Percentiles rank a stretch among this genome's conserved stretches.
These are phyloP conservation scores for Cucurbita moschata DNA, from an alignment of 306 rosid genomes.

Conservation along the genomic window DNA sequence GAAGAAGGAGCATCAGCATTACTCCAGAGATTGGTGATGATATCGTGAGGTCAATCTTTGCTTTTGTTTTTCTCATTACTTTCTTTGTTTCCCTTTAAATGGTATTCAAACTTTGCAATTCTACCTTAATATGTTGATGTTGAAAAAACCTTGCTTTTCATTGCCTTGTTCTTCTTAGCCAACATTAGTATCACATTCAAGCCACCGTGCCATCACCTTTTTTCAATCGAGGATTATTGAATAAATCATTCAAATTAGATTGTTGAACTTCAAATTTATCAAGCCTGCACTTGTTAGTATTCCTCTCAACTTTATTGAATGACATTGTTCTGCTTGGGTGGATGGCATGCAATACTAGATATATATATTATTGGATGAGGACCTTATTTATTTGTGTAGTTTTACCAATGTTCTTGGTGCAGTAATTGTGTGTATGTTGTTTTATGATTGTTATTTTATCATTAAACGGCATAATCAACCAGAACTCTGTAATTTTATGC, in stretches of 20 bases:
- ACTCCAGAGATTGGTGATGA: slow-evolving; percentile 99
- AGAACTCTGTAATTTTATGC: background rate
- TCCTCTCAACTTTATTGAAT: background rate
- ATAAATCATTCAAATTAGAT: background rate
- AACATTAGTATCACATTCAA: background rate
- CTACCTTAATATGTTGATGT: background rate
- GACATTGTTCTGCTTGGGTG: background rate
- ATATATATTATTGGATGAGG: background rate
- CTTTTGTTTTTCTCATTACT: slow-evolving; percentile 16
- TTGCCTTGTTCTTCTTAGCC: background rate
- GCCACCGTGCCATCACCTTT: background rate
- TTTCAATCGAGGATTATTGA: background rate
- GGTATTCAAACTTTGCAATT: background rate
- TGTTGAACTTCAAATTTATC: background rate
- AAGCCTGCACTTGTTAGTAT: background rate
- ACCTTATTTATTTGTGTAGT: background rate
- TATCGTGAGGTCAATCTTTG: slow-evolving; percentile 75
- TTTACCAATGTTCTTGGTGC: background rate
- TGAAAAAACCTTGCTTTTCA: background rate
- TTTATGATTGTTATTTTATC: background rate
- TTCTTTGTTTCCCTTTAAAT: background rate
- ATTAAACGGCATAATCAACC: background rate
- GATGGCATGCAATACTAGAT: background rate
- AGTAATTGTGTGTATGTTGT: background rate
- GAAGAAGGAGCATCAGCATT: slow-evolving; percentile 98